Percentiles rank a stretch among this genome's conserved stretches.
Evolutionary conservation across 768 basidiomycete genomes (phyloP).

Genomic region (Leccinum olivaceopallidum): DNA sequence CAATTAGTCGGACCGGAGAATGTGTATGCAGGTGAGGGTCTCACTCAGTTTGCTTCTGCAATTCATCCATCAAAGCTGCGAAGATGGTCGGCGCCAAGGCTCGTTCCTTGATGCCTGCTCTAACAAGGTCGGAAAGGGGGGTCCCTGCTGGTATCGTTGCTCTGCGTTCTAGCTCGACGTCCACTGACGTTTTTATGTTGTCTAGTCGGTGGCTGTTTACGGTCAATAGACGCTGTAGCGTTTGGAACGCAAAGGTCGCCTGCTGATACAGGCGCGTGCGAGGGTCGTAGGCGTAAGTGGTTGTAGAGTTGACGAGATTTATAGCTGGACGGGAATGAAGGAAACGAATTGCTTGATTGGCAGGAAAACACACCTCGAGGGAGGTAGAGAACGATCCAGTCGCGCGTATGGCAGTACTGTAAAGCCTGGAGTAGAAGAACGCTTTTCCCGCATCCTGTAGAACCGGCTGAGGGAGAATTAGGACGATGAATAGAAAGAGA

Average conservation of each 20-base stretch:
- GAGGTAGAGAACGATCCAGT: constrained; percentile 85
- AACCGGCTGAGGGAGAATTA: constrained; percentile 53
- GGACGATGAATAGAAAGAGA: neutral
- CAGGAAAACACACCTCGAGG: constrained; percentile 59
- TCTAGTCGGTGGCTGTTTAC: constrained; percentile 55
- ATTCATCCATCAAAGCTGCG: constrained; percentile 56
- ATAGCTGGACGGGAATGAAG: constrained; percentile 20
- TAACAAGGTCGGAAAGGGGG: constrained; percentile 53
- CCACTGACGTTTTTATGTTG: constrained; percentile 29
- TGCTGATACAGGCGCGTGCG: too few relatives aligned
- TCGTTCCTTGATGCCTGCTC: constrained; percentile 48
- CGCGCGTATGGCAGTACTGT: constrained; percentile 58
- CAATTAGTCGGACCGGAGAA: neutral
- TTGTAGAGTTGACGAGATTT: constrained; percentile 72
- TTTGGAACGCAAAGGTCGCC: too few relatives aligned
- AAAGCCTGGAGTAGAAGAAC: constrained; percentile 76
- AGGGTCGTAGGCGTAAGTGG: constrained; percentile 65
- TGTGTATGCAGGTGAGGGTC: constrained; percentile 18
- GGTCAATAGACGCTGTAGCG: constrained; percentile 48
- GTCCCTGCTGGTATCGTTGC: constrained; percentile 49
- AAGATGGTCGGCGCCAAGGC: constrained; percentile 55
- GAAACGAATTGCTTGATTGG: neutral
- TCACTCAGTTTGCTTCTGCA: constrained; percentile 66
- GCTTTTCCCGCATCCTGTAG: constrained; percentile 79
- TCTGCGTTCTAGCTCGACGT: constrained; percentile 50